phyloP scores from a whole-genome alignment of 106 monocot genomes.

The Allium cepa region DNA sequence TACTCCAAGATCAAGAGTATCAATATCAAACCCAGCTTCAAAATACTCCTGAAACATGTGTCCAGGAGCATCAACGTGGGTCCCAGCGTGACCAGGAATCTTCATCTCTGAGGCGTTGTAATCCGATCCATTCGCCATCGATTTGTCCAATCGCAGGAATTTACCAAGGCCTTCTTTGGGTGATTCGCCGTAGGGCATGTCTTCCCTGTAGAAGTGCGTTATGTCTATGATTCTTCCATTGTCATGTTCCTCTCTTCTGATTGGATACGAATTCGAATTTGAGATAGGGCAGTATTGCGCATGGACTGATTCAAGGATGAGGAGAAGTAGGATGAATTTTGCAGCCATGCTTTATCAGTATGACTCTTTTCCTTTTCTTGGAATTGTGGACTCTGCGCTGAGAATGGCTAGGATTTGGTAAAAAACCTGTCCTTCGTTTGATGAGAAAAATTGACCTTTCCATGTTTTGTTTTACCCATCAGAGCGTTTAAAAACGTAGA shows the following conservation, averaged over 20 bases:
- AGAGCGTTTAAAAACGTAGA: too few species aligned
- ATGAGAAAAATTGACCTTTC: too few species aligned
- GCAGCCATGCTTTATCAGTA: background rate
- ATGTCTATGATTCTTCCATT: conserved; percentile 87
- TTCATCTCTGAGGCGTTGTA: conserved; percentile 67
- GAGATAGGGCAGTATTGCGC: conserved; percentile 15
- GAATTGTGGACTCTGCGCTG: too few species aligned
- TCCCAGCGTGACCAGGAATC: conserved; percentile 63
- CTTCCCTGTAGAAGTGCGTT: conserved; percentile 59
- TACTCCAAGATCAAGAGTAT: conserved; percentile 72
- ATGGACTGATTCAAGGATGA: background rate
- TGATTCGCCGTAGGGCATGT: conserved; percentile 60
- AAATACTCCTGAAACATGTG: conserved; percentile 85
- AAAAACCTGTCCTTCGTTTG: too few species aligned
- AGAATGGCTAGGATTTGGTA: too few species aligned
- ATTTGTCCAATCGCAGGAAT: conserved; percentile 60
- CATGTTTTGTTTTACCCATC: too few species aligned
- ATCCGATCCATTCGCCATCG: conserved; percentile 74
- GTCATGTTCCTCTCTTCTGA: conserved; percentile 58
- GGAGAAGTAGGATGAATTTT: conserved; percentile 14
- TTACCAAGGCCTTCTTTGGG: conserved; percentile 42
- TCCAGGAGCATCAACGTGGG: conserved; percentile 93
- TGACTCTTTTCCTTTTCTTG: too few species aligned
- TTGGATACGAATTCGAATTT: background rate
- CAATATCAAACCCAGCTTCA: conserved; percentile 89